Percentiles rank a stretch among this genome's conserved stretches.
These are phyloP conservation scores for Termitomyces titanicus DNA, from an alignment of 768 basidiomycete species.

Conservation along the genomic window DNA sequence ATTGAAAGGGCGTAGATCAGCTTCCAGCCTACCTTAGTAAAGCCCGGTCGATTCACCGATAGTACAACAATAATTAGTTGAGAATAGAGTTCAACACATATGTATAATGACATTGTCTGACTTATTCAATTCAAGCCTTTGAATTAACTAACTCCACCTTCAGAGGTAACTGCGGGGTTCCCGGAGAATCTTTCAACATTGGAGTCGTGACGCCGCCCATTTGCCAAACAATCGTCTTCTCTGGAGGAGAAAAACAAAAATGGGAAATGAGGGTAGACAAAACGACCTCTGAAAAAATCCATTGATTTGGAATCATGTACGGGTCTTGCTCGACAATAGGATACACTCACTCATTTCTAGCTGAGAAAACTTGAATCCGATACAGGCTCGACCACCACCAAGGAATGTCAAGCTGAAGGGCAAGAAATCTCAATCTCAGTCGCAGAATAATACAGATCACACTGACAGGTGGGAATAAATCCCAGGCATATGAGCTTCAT, in stretches of 20 bases:
- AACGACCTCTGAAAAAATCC: slow-evolving; percentile 7
- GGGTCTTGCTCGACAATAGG: neutral
- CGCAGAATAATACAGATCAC: neutral
- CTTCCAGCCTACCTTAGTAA: no score
- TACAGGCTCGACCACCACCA: slow-evolving; percentile 30
- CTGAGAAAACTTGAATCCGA: slow-evolving; percentile 37
- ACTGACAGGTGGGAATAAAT: slow-evolving; percentile 32
- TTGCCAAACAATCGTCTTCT: slow-evolving; percentile 12
- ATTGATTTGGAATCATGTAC: neutral
- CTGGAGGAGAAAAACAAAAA: slow-evolving; percentile 9
- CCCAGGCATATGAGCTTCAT: slow-evolving; percentile 29
- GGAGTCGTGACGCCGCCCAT: slow-evolving; percentile 7
- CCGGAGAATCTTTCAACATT: slow-evolving; percentile 2
- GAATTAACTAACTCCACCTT: neutral
- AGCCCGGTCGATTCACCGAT: no score
- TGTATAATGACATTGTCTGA: no score
- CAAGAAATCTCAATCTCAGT: neutral
- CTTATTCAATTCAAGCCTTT: no score
- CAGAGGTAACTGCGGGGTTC: slow-evolving; percentile 5
- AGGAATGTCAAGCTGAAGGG: slow-evolving; percentile 28
- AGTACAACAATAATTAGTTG: no score
- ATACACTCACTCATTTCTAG: slow-evolving; percentile 31
- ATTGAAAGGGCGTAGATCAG: no score
- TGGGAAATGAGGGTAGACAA: slow-evolving; percentile 7
- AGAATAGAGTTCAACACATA: no score